phyloP scores from a whole-genome alignment of 768 basidiomycete genomes.

The Boletus vermiculosoides region DNA sequence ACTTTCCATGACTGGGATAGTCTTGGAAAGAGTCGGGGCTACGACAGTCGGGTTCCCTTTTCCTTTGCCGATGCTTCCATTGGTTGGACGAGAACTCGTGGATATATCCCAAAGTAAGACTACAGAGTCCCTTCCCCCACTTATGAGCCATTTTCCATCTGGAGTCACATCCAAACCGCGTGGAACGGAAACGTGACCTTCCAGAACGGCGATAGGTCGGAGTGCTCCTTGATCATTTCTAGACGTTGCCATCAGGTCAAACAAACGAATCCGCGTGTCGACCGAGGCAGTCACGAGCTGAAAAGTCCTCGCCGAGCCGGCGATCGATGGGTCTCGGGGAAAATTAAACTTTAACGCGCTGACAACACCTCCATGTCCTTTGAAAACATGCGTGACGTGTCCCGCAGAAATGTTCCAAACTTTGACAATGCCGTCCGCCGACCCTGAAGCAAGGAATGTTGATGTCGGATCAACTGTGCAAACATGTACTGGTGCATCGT shows the following conservation, averaged over 20 bases:
- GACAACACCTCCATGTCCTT: conserved; percentile 97
- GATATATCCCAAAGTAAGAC: conserved; percentile 88
- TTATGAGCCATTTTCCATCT: conserved; percentile 89
- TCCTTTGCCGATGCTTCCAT: conserved; percentile 26
- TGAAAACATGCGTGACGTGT: conserved; percentile 91
- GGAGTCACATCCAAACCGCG: conserved; percentile 80
- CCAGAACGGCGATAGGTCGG: conserved; percentile 77
- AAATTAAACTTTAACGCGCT: conserved; percentile 87
- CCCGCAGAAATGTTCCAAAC: conserved; percentile 91
- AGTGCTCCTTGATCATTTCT: conserved; percentile 54
- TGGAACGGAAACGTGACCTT: conserved; percentile 95
- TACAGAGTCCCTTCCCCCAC: conserved; percentile 90
- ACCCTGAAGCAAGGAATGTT: conserved; percentile 90
- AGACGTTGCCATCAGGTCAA: conserved; percentile 72
- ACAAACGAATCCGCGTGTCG: conserved; percentile 90
- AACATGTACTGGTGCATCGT: conserved; percentile 92
- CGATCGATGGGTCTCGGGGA: conserved; percentile 56
- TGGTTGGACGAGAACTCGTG: neutral
- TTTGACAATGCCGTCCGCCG: conserved; percentile 95
- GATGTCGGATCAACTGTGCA: conserved; percentile 83
- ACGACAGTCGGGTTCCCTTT: conserved; percentile 47
- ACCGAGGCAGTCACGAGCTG: conserved; percentile 88
- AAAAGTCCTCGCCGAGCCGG: conserved; percentile 53
- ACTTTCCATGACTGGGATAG: conserved; percentile 80
- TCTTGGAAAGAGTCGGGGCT: conserved; percentile 65